Percentiles rank a stretch among this genome's conserved stretches.
Conservation (phyloP, 164 flowering plant genomes). For the grape (Vitis vinifera) region ASM3070453v1 NC_081812.1:18945001-18945500, state of each 20-base stretch:
- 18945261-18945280: conserved; percentile 30
- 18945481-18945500: conserved; percentile 66
- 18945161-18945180: not conserved
- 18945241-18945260: conserved; percentile 56
- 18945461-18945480: conserved; percentile 67
- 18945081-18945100: conserved; percentile 28
- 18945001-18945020: not conserved
- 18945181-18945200: conserved; percentile 46
- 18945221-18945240: conserved; percentile 92
- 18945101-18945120: not conserved
- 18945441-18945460: conserved; percentile 34
- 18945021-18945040: conserved; percentile 1
- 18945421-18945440: conserved; percentile 42
- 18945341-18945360: conserved; percentile 36
- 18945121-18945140: not conserved
- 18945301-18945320: conserved; percentile 42
- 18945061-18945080: conserved; percentile 17
- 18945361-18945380: conserved; percentile 57
- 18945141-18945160: not conserved
- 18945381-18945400: conserved; percentile 46
- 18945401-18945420: conserved; percentile 49
- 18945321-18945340: conserved; percentile 27
- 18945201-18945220: conserved; percentile 64
- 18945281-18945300: conserved; percentile 19
- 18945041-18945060: conserved; percentile 8